These are phyloP conservation scores for Malassezia vespertilionis DNA, from an alignment of 1,284 basidiomycete genomes.

Conservation along the genomic window DNA sequence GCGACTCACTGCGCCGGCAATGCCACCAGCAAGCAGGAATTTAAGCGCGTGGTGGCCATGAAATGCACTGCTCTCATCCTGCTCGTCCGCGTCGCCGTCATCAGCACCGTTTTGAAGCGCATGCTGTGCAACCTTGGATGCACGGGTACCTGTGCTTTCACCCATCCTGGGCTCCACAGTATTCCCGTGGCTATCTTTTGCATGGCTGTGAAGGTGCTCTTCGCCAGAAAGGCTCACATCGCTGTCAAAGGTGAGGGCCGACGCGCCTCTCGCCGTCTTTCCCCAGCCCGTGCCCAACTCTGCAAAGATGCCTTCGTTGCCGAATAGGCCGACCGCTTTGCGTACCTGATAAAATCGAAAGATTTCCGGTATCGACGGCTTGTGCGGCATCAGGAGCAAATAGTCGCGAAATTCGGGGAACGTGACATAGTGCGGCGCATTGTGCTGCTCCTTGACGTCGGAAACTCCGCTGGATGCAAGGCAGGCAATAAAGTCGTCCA, in stretches of 20 bases:
- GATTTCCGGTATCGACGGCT: slow-evolving; percentile 39
- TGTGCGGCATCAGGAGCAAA: slow-evolving; percentile 39
- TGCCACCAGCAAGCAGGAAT: slow-evolving; percentile 83
- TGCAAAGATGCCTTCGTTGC: slow-evolving; percentile 44
- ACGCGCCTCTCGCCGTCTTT: slow-evolving; percentile 36
- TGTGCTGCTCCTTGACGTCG: slow-evolving; percentile 15
- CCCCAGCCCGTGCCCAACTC: slow-evolving; percentile 40
- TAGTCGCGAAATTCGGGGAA: slow-evolving; percentile 47
- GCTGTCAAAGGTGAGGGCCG: slow-evolving; percentile 40
- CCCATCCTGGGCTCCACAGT: background rate
- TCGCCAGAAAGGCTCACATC: slow-evolving; percentile 41
- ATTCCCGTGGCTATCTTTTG: slow-evolving; percentile 6
- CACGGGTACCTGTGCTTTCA: background rate
- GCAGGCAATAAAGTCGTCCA: slow-evolving; percentile 45
- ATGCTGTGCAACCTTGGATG: slow-evolving; percentile 19
- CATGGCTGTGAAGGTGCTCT: slow-evolving; percentile 29
- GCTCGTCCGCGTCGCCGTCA: slow-evolving; percentile 56
- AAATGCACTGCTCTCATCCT: slow-evolving; percentile 56
- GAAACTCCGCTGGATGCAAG: slow-evolving; percentile 25
- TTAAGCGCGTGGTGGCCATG: slow-evolving; percentile 66
- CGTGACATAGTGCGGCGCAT: slow-evolving; percentile 26
- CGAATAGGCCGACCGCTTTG: slow-evolving; percentile 44
- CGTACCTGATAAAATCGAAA: slow-evolving; percentile 46
- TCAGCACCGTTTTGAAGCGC: slow-evolving; percentile 40
- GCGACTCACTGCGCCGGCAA: slow-evolving; percentile 90